Evolutionary conservation across 2,329 filamentous ascomycete species (phyloP).

Genomic region (Blastomyces silverae): DNA sequence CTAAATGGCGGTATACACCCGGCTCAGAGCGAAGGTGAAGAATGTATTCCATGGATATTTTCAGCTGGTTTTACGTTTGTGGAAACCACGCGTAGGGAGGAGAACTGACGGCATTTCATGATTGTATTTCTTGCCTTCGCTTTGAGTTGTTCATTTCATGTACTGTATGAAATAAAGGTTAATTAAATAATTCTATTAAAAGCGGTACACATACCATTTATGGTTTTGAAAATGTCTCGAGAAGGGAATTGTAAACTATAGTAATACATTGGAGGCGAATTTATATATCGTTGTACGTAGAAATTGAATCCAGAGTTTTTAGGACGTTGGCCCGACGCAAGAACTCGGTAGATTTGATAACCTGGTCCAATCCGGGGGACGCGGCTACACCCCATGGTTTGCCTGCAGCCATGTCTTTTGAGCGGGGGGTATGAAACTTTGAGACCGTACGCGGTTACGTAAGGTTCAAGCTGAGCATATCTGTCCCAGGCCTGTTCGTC

Average conservation of each 20-base stretch:
- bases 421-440: background rate
- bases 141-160: background rate
- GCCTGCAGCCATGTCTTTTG: background rate
- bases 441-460: background rate
- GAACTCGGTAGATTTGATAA: background rate
- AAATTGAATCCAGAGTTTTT: background rate
- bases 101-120: background rate
- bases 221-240: background rate
- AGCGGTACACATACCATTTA: background rate
- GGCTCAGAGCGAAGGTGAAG: background rate
- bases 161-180: background rate
- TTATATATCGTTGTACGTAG: slow-evolving; percentile 1
- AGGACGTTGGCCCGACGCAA: background rate
- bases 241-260: background rate
- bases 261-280: background rate
- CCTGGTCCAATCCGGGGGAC: background rate
- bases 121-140: background rate
- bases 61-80: background rate
- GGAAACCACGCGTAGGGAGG: background rate
- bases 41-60: background rate
- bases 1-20: background rate
- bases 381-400: background rate
- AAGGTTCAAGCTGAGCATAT: slow-evolving; percentile 22
- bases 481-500: slow-evolving; percentile 25
- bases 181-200: slow-evolving; percentile 7